These are phyloP conservation scores for Kwoniella mangroviensis DNA, from an alignment of 768 basidiomycete species.

Conservation along the genomic window DNA sequence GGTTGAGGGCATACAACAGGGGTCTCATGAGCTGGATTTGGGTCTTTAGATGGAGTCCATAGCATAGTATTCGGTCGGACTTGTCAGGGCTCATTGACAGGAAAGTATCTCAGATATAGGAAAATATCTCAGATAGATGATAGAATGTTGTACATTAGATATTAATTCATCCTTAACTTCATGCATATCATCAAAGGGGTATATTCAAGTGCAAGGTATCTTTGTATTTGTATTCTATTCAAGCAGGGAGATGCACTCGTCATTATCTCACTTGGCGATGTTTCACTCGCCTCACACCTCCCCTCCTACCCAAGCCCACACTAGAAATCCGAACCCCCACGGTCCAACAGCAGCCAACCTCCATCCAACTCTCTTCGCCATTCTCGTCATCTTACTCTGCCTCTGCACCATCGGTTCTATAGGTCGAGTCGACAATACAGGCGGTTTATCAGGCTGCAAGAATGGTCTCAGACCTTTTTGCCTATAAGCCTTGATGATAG, in stretches of 20 bases:
- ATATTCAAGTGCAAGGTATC: constrained; percentile 18
- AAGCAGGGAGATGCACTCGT: too few relatives aligned
- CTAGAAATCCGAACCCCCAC: constrained; percentile 54
- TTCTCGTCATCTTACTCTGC: constrained; percentile 11
- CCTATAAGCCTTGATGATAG: constrained; percentile 30
- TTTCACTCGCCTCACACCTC: constrained; percentile 37
- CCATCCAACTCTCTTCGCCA: constrained; percentile 47
- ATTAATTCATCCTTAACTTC: too few relatives aligned
- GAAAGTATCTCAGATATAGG: too few relatives aligned
- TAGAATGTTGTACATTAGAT: too few relatives aligned
- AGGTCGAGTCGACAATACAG: constrained; percentile 13
- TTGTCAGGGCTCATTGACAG: too few relatives aligned
- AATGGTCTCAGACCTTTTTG: constrained; percentile 47
- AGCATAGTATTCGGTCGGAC: not conserved
- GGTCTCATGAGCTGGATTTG: constrained; percentile 18
- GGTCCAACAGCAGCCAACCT: constrained; percentile 54
- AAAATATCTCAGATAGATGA: too few relatives aligned
- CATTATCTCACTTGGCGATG: too few relatives aligned
- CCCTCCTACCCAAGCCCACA: constrained; percentile 56
- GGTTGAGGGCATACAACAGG: constrained; percentile 28
- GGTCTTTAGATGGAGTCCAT: not conserved
- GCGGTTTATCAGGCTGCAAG: constrained; percentile 35
- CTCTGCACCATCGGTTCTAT: constrained; percentile 15
- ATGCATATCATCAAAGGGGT: constrained; percentile 6
- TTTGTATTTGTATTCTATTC: not conserved